phyloP scores from a whole-genome alignment of 345 rosid species.

The Physaria fendleri region DNA sequence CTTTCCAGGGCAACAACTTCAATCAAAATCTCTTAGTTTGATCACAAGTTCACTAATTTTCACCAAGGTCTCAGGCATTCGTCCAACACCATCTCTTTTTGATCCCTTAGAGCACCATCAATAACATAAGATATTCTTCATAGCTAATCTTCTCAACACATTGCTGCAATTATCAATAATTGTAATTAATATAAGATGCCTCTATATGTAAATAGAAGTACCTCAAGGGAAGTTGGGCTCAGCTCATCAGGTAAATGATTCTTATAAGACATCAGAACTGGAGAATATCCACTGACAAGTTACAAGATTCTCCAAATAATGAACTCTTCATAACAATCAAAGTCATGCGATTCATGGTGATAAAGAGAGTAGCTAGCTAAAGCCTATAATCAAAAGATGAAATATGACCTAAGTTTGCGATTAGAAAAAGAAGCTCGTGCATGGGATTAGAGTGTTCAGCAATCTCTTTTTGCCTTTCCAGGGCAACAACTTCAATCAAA shows the following conservation, averaged over 20 bases:
- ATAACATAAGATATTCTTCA: slow-evolving; percentile 56
- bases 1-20: slow-evolving; percentile 95
- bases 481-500: slow-evolving; percentile 88
- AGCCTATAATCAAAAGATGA: too few species aligned
- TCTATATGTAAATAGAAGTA: slow-evolving; percentile 25
- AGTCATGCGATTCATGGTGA: too few species aligned
- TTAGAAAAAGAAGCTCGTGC: too few species aligned
- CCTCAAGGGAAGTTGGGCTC: slow-evolving; percentile 72
- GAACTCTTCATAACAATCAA: too few species aligned
- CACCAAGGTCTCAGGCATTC: slow-evolving; percentile 55
- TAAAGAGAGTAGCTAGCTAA: too few species aligned
- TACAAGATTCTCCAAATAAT: too few species aligned
- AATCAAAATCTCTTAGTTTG: slow-evolving; percentile 83
- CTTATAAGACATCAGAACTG: slow-evolving; percentile 52
- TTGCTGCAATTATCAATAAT: slow-evolving; percentile 47
- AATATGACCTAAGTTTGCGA: too few species aligned
- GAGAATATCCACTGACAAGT: slow-evolving; percentile 50
- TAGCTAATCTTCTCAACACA: slow-evolving; percentile 53
- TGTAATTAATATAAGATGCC: slow-evolving; percentile 10
- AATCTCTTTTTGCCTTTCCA: slow-evolving; percentile 89
- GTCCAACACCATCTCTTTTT: slow-evolving; percentile 50
- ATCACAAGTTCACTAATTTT: slow-evolving; percentile 61
- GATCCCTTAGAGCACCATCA: slow-evolving; percentile 55
- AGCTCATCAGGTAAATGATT: slow-evolving; percentile 53
- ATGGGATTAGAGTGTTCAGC: slow-evolving; percentile 87